These are phyloP conservation scores for Cadophora malorum DNA, from an alignment of 2,329 filamentous ascomycete species.

Conservation along the genomic window DNA sequence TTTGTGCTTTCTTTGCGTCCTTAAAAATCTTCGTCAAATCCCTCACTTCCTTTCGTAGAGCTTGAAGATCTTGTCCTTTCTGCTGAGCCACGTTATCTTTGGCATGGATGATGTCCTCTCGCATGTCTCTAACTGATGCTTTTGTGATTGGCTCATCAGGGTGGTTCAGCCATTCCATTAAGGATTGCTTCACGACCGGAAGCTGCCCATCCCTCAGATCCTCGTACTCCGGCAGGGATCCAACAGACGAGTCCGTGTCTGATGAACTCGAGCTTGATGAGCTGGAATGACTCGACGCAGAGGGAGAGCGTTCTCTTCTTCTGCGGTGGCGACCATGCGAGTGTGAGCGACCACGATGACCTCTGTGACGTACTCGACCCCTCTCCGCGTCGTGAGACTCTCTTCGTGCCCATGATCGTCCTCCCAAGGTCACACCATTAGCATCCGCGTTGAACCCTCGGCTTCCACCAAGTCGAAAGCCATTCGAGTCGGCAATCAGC, in stretches of 20 bases:
- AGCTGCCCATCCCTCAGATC: constrained; percentile 57
- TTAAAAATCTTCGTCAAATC: constrained; percentile 54
- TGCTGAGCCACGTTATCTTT: constrained; percentile 36
- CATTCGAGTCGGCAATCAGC: constrained; percentile 49
- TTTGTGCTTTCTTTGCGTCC: constrained; percentile 49
- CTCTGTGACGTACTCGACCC: constrained; percentile 26
- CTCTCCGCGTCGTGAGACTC: constrained; percentile 24
- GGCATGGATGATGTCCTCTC: constrained; percentile 52
- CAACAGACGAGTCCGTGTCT: constrained; percentile 51
- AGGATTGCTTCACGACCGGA: constrained; percentile 51
- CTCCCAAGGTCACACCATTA: constrained; percentile 35
- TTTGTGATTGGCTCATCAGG: constrained; percentile 58
- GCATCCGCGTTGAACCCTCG: constrained; percentile 36
- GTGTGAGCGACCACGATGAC: constrained; percentile 29
- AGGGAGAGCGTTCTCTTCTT: constrained; percentile 27
- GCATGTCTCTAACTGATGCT: constrained; percentile 51
- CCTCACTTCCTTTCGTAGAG: constrained; percentile 54
- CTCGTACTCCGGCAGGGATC: constrained; percentile 61
- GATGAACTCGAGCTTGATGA: constrained; percentile 47
- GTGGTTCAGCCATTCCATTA: constrained; percentile 56
- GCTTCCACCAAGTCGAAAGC: constrained; percentile 45
- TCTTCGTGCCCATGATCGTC: constrained; percentile 31
- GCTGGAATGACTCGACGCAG: constrained; percentile 40
- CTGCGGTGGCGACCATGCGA: constrained; percentile 25
- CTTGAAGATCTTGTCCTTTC: constrained; percentile 45